Percentiles rank a stretch among this genome's conserved stretches.
Evolutionary conservation across 2,329 filamentous ascomycete species (phyloP).

Genomic region (Coniochaeta sp.): DNA sequence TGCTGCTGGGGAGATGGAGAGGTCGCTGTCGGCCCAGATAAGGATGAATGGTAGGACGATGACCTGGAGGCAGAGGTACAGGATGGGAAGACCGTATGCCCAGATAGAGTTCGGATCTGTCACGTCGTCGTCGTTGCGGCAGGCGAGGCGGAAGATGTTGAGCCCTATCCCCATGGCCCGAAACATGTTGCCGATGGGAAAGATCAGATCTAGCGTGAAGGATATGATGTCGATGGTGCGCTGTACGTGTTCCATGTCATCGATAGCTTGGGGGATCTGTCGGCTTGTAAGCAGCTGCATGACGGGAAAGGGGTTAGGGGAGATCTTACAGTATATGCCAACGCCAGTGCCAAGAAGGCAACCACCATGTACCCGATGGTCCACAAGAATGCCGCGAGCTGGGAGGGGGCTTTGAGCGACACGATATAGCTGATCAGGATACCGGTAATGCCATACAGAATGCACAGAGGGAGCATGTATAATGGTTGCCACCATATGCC

Average conservation of each 20-base stretch:
- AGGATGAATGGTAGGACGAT: conserved; percentile 52
- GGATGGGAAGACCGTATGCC: conserved; percentile 61
- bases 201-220: conserved; percentile 50
- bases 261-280: conserved; percentile 12
- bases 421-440: conserved; percentile 55
- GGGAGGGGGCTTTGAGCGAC: conserved; percentile 52
- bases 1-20: conserved; percentile 18
- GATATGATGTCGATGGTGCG: conserved; percentile 44
- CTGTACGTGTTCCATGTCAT: conserved; percentile 31
- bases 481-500: conserved; percentile 47
- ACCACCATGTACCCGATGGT: conserved; percentile 20
- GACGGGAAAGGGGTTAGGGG: background rate
- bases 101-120: conserved; percentile 47
- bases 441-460: conserved; percentile 55
- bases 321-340: conserved; percentile 15
- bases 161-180: conserved; percentile 51
- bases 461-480: conserved; percentile 56
- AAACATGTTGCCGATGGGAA: conserved; percentile 54
- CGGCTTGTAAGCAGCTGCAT: background rate
- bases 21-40: conserved; percentile 55
- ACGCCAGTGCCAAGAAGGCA: conserved; percentile 16
- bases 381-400: conserved; percentile 57
- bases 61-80: conserved; percentile 58
- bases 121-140: conserved; percentile 35
- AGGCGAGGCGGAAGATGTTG: conserved; percentile 57